phyloP scores from a whole-genome alignment of 805 yeast genomes.

The Komagataella mondaviorum region DNA sequence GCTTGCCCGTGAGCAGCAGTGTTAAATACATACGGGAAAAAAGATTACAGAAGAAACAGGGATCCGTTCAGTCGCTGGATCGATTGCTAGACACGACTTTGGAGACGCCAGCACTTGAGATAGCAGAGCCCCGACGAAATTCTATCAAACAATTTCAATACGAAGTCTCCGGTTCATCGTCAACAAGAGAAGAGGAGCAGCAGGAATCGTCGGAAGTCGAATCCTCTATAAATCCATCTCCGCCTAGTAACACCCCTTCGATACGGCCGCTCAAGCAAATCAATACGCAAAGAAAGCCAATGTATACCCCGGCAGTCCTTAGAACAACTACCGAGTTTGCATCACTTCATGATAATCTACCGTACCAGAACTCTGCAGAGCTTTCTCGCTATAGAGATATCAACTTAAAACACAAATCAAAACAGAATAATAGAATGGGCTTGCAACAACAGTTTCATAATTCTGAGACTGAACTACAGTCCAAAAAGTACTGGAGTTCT shows the following conservation, averaged over 20 bases:
- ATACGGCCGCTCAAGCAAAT: constrained; percentile 46
- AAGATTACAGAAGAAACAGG: constrained; percentile 1
- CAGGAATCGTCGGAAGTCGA: background rate
- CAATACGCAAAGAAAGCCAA: constrained; percentile 70
- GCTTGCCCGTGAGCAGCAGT: background rate
- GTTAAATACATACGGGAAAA: constrained; percentile 1
- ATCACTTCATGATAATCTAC: background rate
- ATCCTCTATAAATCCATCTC: background rate
- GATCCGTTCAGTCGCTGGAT: background rate
- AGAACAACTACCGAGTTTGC: constrained; percentile 19
- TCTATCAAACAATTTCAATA: background rate
- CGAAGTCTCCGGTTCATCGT: background rate
- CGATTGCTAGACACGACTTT: background rate
- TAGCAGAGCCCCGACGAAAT: background rate
- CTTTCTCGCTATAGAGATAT: background rate
- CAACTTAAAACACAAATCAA: background rate
- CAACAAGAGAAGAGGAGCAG: background rate
- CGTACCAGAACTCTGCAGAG: background rate
- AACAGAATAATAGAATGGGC: background rate
- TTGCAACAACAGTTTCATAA: background rate
- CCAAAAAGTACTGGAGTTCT: background rate
- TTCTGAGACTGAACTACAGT: background rate
- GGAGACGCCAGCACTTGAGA: background rate
- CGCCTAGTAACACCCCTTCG: constrained; percentile 17
- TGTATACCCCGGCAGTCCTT: constrained; percentile 84